These are phyloP conservation scores for Metarhizium album DNA, from an alignment of 2,329 filamentous ascomycete genomes.

Conservation along the genomic window DNA sequence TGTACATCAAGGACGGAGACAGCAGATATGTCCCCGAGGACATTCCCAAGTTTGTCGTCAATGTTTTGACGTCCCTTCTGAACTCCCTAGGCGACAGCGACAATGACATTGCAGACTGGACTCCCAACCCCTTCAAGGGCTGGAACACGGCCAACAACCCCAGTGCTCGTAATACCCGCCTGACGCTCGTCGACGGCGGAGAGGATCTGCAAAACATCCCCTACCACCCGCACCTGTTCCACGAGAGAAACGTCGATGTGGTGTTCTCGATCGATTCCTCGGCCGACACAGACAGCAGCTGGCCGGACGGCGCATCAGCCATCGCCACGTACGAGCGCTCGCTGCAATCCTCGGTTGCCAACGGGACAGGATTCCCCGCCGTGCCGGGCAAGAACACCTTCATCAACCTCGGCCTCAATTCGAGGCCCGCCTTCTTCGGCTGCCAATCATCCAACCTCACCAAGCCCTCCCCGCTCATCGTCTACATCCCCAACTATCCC, in stretches of 20 bases:
- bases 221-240: constrained; percentile 50
- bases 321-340: constrained; percentile 47
- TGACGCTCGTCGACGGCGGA: constrained; percentile 73
- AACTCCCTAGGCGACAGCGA: constrained; percentile 42
- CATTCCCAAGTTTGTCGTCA: constrained; percentile 30
- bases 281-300: constrained; percentile 46
- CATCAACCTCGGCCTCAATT: constrained; percentile 46
- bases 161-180: constrained; percentile 32
- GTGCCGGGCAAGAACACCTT: constrained; percentile 47
- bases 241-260: constrained; percentile 44
- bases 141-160: constrained; percentile 37
- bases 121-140: constrained; percentile 46
- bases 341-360: constrained; percentile 33
- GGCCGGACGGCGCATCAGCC: constrained; percentile 51
- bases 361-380: constrained; percentile 46
- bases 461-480: constrained; percentile 53
- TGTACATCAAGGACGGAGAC: constrained; percentile 51
- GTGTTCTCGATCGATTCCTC: constrained; percentile 55
- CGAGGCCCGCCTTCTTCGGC: constrained; percentile 52
- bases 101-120: constrained; percentile 67
- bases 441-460: constrained; percentile 48
- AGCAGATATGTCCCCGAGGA: constrained; percentile 38
- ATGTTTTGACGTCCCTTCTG: constrained; percentile 40
- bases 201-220: constrained; percentile 74
- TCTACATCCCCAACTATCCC: constrained; percentile 73